Evolutionary conservation across 345 rosid species (phyloP).

Genomic region (Populus euphratica): DNA sequence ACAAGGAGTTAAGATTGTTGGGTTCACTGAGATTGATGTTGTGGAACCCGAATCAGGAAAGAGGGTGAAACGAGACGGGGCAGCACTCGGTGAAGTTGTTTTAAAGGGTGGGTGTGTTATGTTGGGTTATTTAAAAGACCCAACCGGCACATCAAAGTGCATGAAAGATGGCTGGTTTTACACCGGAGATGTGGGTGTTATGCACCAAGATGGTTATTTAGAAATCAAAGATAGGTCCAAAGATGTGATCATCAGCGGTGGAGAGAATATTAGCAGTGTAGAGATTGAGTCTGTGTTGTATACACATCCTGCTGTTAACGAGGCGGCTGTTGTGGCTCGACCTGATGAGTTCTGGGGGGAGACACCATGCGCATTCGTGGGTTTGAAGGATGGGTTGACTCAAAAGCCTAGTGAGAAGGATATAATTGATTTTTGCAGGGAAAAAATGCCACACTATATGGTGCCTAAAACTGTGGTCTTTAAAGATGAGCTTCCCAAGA

Average conservation of each 20-base stretch:
- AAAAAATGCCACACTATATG: constrained; percentile 26
- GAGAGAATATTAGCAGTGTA: constrained; percentile 28
- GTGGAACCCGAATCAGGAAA: constrained; percentile 3
- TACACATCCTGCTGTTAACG: constrained; percentile 10
- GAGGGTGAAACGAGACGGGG: constrained; percentile 19
- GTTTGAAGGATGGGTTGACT: background rate
- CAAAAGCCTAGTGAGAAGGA: constrained; percentile 18
- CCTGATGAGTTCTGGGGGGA: constrained; percentile 29
- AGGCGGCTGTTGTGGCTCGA: constrained; percentile 28
- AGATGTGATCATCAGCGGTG: constrained; percentile 31
- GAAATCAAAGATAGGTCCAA: constrained; percentile 28
- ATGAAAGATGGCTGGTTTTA: constrained; percentile 23
- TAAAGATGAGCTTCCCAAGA: constrained; percentile 23
- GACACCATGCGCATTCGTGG: constrained; percentile 29
- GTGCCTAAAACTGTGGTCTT: constrained; percentile 28
- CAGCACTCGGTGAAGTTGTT: constrained; percentile 12
- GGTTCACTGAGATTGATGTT: constrained; percentile 13
- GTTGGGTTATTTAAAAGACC: constrained; percentile 25
- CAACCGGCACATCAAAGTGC: background rate
- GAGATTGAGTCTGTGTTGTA: constrained; percentile 27
- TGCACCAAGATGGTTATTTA: constrained; percentile 24
- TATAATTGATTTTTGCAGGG: constrained; percentile 19
- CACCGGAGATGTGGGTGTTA: constrained; percentile 27
- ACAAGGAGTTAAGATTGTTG: constrained; percentile 21
- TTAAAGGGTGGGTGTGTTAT: constrained; percentile 11